Evolutionary conservation across 352 stramenopile genomes (phyloP), one percentile per base, ranked within the genome.

Genomic region (Phytophthora europaea): DNA sequence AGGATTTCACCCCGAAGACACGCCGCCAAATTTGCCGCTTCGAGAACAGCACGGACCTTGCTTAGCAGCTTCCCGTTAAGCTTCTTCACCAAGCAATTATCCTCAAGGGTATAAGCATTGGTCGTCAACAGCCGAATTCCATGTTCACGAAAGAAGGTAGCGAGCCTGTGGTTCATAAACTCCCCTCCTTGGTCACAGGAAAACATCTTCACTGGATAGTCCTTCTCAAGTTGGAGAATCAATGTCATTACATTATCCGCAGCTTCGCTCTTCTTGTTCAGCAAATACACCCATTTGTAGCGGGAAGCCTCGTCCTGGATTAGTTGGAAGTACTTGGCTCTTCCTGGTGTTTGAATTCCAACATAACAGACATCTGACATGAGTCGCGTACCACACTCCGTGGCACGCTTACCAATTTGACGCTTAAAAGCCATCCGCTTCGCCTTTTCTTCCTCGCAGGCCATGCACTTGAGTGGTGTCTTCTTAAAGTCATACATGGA

Each of bases 241-340:
- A 65, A 16, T 2, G 23, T 43, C 3, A 57, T 65, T 26, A 65
- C 58, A 48, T 57, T 65, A 5, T 65, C 22, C 0, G 58, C 13
- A 23, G 58, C 58, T 65, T 56, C 45, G 7, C 45, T 65, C 16
- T 68, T 68, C 9, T 64, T 38, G 12, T 68, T 68, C 5, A 60
- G 6, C 0, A 31, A 52, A 23, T n/a, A 73, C 0, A 33, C 43
- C 60, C 60, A 69, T 31, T 74, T 69, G 28, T 57, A 74, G 0
- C 67, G 12, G 1, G 67, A 69, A 0, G 28, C 43, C 31, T 74
- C 60, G 2, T 61, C 59, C 31, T 65, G 40, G 7, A 68, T 68
- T 6, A 68, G 16, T 22, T 68, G 66, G 18, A 73, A 73, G 26
- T 28, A 28, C 26, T 28, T 28, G 26, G 26, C 26, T 28, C 26